Base-by-base conservation (phyloP, 495 filamentous ascomycete genomes). In the Trichoderma asperelloides region DNA sequence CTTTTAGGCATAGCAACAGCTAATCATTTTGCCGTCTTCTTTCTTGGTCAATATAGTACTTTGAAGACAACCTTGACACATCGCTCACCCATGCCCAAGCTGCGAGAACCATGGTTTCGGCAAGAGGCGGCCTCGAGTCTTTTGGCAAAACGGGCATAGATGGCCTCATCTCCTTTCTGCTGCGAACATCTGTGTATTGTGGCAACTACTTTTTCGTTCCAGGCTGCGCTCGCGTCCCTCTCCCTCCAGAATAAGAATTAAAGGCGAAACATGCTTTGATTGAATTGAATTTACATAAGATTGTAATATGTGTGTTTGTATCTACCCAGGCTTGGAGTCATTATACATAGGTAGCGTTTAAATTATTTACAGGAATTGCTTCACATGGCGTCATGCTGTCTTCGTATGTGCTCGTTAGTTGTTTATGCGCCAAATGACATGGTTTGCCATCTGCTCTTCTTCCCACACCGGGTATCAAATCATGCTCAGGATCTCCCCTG, bases 401-500 rank as follows among this genome's bases (percentile, higher is more conserved):
- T 33, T 37, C 33, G 33, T 37, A 37, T 33, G 6, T 33, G 6
- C 30, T 33, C 6, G 2, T 2, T 33, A 33, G 30, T 33, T 33
- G 2, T 33, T 33, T 6, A 33, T 6, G 30, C 6, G 30, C 6
- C 2, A 33, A 33, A 6, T 33, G 2, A 33, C 6, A 33, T 37
- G 5, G 33, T 37, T 37, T 37, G 33, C 33, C 33, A 2, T 37
- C 2, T 37, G 33, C 33, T 37, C 33, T 37, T 37, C 33, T 7
- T 37, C 5, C 30, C 13, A 28, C n/a, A 8, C 49, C n/a, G 16
- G 55, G 55, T 60, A 30, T 60, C 55, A 60, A 60, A 60, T 30
- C 55, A 60, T 60, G 55, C 55, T 60, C 23, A 60, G 15, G 13
- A 60, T 71, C 75, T 64, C 77, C 70, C 23, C 73, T 69, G 67